Conservation (phyloP, 2,329 filamentous ascomycete genomes). For the Thelonectria discophora region DNA sequence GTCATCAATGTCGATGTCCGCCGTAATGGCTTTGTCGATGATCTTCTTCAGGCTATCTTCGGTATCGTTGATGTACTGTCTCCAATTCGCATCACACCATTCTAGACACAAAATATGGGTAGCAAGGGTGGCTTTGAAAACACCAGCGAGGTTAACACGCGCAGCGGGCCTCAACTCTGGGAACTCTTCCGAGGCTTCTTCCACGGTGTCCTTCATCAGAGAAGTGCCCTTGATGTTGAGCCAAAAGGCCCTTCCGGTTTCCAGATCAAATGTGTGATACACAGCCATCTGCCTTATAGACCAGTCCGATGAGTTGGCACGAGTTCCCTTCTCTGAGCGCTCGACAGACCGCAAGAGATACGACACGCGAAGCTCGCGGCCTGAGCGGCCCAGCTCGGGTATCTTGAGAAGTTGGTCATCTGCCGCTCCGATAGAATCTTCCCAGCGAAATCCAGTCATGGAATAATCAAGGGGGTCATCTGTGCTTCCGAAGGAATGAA, state of each 20-base stretch:
- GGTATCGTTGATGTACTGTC: constrained; percentile 25
- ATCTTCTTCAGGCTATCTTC: constrained; percentile 10
- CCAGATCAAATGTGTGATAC: constrained; percentile 28
- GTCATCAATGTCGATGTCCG: neutral
- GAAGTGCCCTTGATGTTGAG: constrained; percentile 26
- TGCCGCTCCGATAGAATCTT: constrained; percentile 3
- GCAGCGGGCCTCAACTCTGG: neutral
- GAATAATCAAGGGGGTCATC: constrained; percentile 16
- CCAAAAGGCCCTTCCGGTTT: constrained; percentile 19
- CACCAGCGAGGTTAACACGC: neutral
- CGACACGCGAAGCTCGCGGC: constrained; percentile 14
- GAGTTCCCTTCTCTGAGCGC: neutral
- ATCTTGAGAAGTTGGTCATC: neutral
- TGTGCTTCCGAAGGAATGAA: constrained; percentile 21
- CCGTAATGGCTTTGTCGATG: constrained; percentile 22
- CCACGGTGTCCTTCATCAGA: constrained; percentile 13
- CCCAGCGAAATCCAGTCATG: constrained; percentile 18
- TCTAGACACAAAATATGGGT: constrained; percentile 16
- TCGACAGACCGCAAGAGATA: constrained; percentile 26
- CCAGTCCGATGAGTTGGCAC: neutral
- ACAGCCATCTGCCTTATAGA: constrained; percentile 28
- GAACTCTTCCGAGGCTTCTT: constrained; percentile 7
- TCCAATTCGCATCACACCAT: constrained; percentile 27
- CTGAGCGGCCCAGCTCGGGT: constrained; percentile 20
- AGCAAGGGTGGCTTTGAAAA: constrained; percentile 14